Evolutionary conservation across 176 grass and related monocot species (phyloP).

Genomic region (Typha latifolia): DNA sequence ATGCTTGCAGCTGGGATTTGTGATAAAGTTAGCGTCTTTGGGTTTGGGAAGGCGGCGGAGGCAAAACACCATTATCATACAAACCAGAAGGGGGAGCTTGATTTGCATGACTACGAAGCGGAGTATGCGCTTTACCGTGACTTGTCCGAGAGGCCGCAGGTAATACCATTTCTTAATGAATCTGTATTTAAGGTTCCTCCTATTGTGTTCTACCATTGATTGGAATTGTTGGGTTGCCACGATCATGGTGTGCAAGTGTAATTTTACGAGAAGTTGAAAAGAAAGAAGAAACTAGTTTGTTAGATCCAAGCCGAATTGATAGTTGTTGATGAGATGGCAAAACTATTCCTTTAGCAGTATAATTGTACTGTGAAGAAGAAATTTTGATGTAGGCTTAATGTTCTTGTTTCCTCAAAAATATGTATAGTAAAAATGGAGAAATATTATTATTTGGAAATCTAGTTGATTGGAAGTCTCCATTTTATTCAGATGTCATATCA

Average conservation of each 20-base stretch:
- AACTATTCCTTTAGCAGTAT: not conserved
- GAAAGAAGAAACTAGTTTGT: not conserved
- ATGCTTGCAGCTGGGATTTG: constrained; percentile 83
- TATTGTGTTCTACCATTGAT: constrained; percentile 73
- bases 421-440: not conserved
- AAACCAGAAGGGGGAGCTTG: constrained; percentile 79
- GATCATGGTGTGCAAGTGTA: not conserved
- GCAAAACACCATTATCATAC: constrained; percentile 95
- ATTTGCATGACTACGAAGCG: constrained; percentile 90
- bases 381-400: not conserved
- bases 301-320: not conserved
- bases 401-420: not conserved
- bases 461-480: not conserved
- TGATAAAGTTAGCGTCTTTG: constrained; percentile 71
- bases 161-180: constrained; percentile 78
- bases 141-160: constrained; percentile 46
- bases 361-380: not conserved
- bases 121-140: constrained; percentile 85
- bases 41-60: constrained; percentile 61
- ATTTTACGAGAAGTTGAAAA: not conserved
- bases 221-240: not conserved
- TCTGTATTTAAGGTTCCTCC: constrained; percentile 46
- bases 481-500: not conserved
- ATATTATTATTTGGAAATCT: not conserved
- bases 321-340: not conserved